Base-by-base conservation (phyloP, 495 filamentous ascomycete species). In the Usnea hakonensis region DNA sequence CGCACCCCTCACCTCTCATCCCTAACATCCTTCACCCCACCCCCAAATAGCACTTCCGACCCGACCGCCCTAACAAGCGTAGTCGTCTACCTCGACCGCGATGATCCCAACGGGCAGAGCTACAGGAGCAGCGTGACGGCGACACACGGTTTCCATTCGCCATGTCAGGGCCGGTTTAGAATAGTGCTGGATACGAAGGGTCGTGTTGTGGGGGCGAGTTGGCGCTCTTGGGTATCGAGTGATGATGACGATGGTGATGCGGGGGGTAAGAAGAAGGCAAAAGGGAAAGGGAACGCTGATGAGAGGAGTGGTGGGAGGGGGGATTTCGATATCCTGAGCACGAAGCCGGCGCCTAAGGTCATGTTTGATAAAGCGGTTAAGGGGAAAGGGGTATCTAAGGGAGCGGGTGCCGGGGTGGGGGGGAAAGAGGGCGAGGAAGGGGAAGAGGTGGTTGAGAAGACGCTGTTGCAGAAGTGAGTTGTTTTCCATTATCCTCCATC, bases 401-500 rank as follows among this genome's bases (percentile, higher is more conserved):
- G 5, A 52, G 44, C 21, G 1, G 52, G 21, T 14, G 48, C 32
- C 5, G 63, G 58, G 5, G 41, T 3, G n/a, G 40, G 28, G 5
- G 62, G 37, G 37, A 26, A 14, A 10, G 55, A 46, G 54, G 40
- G 26, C 21, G 41, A 35, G n/a, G 55, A 38, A n/a, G 62, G 48
- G 40, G 66, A 54, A 40, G 64, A 65, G 37, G 48, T 43, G 50
- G 66, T 50, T 8, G 63, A 68, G 60, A 65, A 59, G 64, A 68
- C 58, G 16, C 57, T 68, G 41, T 62, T 68, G 56, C 66, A 68
- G 57, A 68, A 68, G 66, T 65, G 56, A 62, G 66, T 61, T 2
- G 1, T 30, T 37, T 23, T 3, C 6, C 11, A n/a, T n/a, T n/a
- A n/a, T n/a, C n/a, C n/a, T n/a, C n/a, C n/a, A n/a, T n/a, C n/a